A percentile compares a stretch with the other conserved stretches of the same genome.
These are phyloP conservation scores for Stemphylium beticola DNA, from an alignment of 2,329 filamentous ascomycete genomes.

Conservation along the genomic window DNA sequence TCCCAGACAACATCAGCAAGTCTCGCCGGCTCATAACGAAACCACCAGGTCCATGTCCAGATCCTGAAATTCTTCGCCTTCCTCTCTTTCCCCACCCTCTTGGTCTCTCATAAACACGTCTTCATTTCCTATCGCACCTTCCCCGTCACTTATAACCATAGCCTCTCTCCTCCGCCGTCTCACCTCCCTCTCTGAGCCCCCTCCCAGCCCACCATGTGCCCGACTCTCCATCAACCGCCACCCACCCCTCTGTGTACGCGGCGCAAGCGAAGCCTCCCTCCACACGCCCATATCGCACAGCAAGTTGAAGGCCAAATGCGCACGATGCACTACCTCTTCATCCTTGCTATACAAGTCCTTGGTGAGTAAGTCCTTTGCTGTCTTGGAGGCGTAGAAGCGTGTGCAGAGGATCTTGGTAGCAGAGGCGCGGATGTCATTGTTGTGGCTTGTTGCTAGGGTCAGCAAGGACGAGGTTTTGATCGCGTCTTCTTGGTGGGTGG, in stretches of 20 bases:
- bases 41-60: neutral
- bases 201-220: constrained; percentile 40
- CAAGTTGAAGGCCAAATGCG: constrained; percentile 36
- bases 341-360: constrained; percentile 35
- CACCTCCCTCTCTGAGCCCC: constrained; percentile 71
- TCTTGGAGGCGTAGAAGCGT: constrained; percentile 35
- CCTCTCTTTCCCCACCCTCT: constrained; percentile 18
- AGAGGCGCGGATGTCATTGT: constrained; percentile 52
- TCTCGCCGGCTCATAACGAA: neutral
- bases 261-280: constrained; percentile 12
- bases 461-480: constrained; percentile 51
- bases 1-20: neutral
- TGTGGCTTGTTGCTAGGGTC: constrained; percentile 50
- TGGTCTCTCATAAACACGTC: constrained; percentile 73
- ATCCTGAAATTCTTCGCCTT: neutral
- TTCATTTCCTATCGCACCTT: constrained; percentile 70
- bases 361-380: constrained; percentile 26
- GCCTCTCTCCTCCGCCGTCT: constrained; percentile 81
- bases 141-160: constrained; percentile 90
- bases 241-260: constrained; percentile 11
- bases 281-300: constrained; percentile 33
- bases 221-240: constrained; percentile 47
- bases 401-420: constrained; percentile 48
- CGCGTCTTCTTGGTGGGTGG: constrained; percentile 68
- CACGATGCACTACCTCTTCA: constrained; percentile 23